Base-by-base conservation (phyloP, 2,329 filamentous ascomycete genomes). In the Polytolypa hystricis region DNA sequence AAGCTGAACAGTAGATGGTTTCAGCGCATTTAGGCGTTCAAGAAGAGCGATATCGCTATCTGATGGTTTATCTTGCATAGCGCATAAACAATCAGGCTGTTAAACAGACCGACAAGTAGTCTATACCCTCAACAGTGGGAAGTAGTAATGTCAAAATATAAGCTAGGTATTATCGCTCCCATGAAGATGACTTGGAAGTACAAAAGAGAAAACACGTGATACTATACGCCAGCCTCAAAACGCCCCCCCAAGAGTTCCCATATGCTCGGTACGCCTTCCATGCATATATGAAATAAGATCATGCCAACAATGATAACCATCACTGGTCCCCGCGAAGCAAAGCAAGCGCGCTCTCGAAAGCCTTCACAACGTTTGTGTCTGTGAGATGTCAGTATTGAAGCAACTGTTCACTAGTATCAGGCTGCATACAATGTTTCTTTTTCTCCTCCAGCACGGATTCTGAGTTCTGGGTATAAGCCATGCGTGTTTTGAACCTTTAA, bases 391-490 rank as follows among this genome's bases (percentile, higher is more conserved):
- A 21, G 32, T 36, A 35, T 19, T 9, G 10, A 26, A 21, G 5
- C 4, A 4, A 11, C 19, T 7, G 3, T 15, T n/a, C 7, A 26
- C 17, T 30, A 27, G 43, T 19, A 42, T 29, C 12, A 15, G 12
- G 12, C 23, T 19, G 62, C 81, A 64, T 64, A 93, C 86, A 84
- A 50, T 94, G 86, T 42, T 79, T 69, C 52, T 86, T 81, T 54
- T 81, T 91, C 47, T 79, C 71, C 37, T 77, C 74, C 39, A 93
- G 67, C 17, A 69, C 72, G 26, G 74, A 66, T 55, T 94, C 87
- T 0, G 80, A 75, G 29, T 84, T 67, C 43, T 80, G 75, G 19
- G 93, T 84, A 55, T 80, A 82, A 42, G 76, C 69, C 55, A 81
- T 77, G 43, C 86, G 77, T 2, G 87, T 95, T 52, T 80, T 81